These are phyloP conservation scores for Kwoniella sp. DNA, from an alignment of 768 basidiomycete species.

Conservation along the genomic window DNA sequence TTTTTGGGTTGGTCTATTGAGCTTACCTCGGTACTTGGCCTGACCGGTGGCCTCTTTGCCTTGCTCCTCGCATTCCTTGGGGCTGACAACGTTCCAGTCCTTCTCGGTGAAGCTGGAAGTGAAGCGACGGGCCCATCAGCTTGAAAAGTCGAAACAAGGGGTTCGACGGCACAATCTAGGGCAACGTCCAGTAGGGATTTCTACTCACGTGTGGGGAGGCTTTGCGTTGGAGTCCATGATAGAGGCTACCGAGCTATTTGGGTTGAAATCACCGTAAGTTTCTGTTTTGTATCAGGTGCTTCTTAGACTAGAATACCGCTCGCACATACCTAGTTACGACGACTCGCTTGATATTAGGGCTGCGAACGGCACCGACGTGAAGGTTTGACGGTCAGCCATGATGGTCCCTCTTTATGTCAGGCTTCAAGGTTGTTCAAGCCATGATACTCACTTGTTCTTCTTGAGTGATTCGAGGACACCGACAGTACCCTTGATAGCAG, in stretches of 20 bases:
- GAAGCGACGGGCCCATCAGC: not conserved
- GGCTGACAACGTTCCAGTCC: constrained; percentile 40
- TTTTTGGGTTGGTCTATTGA: not conserved
- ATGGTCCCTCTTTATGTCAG: too few species aligned
- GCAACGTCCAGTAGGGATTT: too few species aligned
- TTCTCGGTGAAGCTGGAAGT: constrained; percentile 43
- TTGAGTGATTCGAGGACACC: constrained; percentile 65
- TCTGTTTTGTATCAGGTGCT: too few species aligned
- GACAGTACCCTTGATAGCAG: constrained; percentile 72
- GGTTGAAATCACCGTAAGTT: not conserved
- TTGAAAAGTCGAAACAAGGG: not conserved
- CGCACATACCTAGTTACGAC: constrained; percentile 64
- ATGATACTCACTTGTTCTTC: constrained; percentile 61
- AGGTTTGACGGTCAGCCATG: too few species aligned
- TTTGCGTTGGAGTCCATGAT: constrained; percentile 40
- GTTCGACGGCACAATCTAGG: too few species aligned
- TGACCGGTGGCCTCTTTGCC: constrained; percentile 28
- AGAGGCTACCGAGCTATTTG: constrained; percentile 61
- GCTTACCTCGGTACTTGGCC: constrained; percentile 45
- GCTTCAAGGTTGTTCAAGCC: too few species aligned
- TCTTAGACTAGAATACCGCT: too few species aligned
- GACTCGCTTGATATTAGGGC: constrained; percentile 65
- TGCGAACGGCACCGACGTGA: constrained; percentile 27
- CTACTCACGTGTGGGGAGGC: constrained; percentile 29
- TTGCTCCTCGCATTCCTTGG: constrained; percentile 27